Evolutionary conservation across 2,329 filamentous ascomycete genomes (phyloP).

Genomic region (Periconia macrospinosa): DNA sequence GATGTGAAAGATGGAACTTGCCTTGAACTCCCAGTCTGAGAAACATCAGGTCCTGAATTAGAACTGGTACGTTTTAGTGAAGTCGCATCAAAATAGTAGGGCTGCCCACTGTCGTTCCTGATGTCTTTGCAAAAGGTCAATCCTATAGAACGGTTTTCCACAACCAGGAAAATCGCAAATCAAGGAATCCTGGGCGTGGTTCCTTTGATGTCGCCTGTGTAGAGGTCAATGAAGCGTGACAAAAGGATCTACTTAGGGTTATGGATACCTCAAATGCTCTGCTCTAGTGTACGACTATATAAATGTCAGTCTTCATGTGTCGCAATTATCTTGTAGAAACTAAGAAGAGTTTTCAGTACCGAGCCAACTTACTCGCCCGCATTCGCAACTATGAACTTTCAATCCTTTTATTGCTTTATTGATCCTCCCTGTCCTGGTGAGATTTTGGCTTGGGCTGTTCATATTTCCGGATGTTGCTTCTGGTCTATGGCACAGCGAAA

Average conservation of each 20-base stretch:
- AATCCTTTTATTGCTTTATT: constrained; percentile 52
- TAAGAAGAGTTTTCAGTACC: neutral
- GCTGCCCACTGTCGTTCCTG: constrained; percentile 47
- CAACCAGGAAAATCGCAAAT: constrained; percentile 47
- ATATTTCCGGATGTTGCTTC: no score
- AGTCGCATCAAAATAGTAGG: no score
- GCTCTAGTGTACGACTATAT: constrained; percentile 51
- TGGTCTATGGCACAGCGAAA: no score
- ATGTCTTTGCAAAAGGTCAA: constrained; percentile 50
- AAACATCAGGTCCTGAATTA: neutral
- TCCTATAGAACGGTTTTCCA: constrained; percentile 47
- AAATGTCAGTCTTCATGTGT: constrained; percentile 18
- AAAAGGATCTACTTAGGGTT: neutral
- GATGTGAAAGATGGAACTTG: no score
- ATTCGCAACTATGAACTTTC: constrained; percentile 50
- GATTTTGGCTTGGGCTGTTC: no score
- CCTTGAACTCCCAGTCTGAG: neutral
- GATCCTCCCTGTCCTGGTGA: constrained; percentile 50
- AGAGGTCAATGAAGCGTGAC: neutral
- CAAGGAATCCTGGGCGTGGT: constrained; percentile 47
- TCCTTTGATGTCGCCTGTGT: constrained; percentile 49
- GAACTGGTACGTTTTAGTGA: neutral
- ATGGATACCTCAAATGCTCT: constrained; percentile 49
- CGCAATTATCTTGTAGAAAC: constrained; percentile 5
- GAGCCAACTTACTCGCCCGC: constrained; percentile 46